These are phyloP conservation scores for Nepenthes alata DNA, from an alignment of 179 eudicot genomes.

Conservation along the genomic window DNA sequence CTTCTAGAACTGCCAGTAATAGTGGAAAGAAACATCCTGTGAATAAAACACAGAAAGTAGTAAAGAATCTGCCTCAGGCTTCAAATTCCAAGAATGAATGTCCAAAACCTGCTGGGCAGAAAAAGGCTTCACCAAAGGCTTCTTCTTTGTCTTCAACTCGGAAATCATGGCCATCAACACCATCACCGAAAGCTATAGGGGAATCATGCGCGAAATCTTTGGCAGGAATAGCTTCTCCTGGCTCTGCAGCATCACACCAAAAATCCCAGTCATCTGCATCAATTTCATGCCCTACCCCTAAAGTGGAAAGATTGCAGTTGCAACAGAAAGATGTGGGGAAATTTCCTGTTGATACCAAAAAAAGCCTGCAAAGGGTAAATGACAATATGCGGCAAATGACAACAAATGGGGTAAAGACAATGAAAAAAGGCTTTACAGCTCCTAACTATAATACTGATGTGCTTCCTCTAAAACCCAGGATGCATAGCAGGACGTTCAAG, in stretches of 20 bases:
- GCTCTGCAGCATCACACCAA: slow-evolving; percentile 33
- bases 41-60: slow-evolving; percentile 33
- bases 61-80: slow-evolving; percentile 26
- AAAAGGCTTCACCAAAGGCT: slow-evolving; percentile 38
- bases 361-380: slow-evolving; percentile 24
- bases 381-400: slow-evolving; percentile 25
- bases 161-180: slow-evolving; percentile 85
- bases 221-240: slow-evolving; percentile 32
- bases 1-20: slow-evolving; percentile 23
- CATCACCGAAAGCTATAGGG: slow-evolving; percentile 52
- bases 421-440: slow-evolving; percentile 30
- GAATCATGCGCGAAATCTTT: slow-evolving; percentile 44
- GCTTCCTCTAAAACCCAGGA: slow-evolving; percentile 41
- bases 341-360: slow-evolving; percentile 31
- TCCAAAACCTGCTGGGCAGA: slow-evolving; percentile 38
- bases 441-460: slow-evolving; percentile 31
- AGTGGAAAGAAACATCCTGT: slow-evolving; percentile 25
- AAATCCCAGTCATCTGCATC: slow-evolving; percentile 44
- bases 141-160: slow-evolving; percentile 48
- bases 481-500: slow-evolving; percentile 58
- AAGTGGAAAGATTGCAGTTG: slow-evolving; percentile 35
- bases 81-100: slow-evolving; percentile 42
- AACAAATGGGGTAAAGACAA: slow-evolving; percentile 25
- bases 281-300: slow-evolving; percentile 38
- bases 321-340: slow-evolving; percentile 36